These are phyloP conservation scores for Dictyostelium firmibasis DNA, from an alignment of 78 protist genomes.

Conservation along the genomic window DNA sequence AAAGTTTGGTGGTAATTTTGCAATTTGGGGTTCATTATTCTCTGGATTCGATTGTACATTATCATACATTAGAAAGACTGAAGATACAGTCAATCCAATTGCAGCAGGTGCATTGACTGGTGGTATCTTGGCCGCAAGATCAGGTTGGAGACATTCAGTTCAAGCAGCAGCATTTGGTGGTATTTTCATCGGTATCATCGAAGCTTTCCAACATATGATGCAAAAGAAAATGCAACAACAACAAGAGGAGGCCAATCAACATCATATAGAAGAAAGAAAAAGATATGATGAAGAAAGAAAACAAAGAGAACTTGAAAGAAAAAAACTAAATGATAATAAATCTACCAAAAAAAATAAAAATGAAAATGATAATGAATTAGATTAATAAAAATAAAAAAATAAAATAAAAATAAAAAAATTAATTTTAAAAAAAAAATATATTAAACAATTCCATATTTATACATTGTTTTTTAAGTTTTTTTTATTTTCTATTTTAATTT, in stretches of 20 bases:
- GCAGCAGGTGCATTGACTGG: constrained; percentile 69
- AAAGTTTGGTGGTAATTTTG: constrained; percentile 53
- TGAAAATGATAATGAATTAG: neutral
- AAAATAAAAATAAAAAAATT: neutral
- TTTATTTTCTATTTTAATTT: neutral
- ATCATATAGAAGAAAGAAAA: neutral
- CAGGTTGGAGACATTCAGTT: constrained; percentile 33
- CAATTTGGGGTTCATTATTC: constrained; percentile 46
- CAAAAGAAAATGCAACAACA: constrained; percentile 7
- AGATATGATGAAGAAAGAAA: neutral
- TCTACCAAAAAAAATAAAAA: neutral
- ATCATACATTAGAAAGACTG: constrained; percentile 44
- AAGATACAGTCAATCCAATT: constrained; percentile 58
- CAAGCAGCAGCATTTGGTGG: constrained; percentile 57
- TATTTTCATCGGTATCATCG: constrained; percentile 72
- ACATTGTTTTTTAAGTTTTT: neutral
- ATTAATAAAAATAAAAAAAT: neutral
- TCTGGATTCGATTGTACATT: constrained; percentile 51
- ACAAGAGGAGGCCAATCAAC: neutral
- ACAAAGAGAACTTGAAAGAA: neutral
- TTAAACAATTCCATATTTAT: too few relatives aligned
- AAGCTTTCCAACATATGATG: constrained; percentile 37
- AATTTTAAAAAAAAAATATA: neutral
- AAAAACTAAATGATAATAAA: constrained; percentile 5
- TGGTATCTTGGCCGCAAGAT: constrained; percentile 57